Evolutionary conservation across 106 monocot species (phyloP), one percentile per base, ranked within the genome.

Genomic region (Phalaenopsis aphrodite): DNA sequence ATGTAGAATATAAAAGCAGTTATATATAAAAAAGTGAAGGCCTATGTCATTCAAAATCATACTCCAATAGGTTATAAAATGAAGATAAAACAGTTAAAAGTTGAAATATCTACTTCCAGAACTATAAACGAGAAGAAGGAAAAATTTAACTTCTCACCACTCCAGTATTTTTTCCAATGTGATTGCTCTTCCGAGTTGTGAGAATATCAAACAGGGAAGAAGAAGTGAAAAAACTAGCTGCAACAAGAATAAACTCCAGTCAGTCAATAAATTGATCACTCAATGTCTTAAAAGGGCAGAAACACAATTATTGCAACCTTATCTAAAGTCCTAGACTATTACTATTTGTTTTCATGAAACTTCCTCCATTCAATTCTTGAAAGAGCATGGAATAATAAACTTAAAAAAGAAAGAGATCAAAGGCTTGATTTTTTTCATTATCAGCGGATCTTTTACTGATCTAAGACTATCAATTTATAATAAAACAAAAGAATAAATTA

Each of bases 161-260:
- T 89, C 69, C 8, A 87, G 78, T 83, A 89, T 75, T 57, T 84
- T 89, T 74, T 87, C 49, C 10, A 89, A 75, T 19, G 89, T 89
- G 68, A 89, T 87, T 47, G 89, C 89, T 78, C 84, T 87, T 77
- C 89, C 89, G 75, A 89, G 86, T 83, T 89, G 89, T 72, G 89
- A 89, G 56, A 87, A 89, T 78, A 89, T 89, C 65, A 89, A 75
- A 65, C 89, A 87, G 7, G 89, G 89, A 78, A 89, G 85, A 3
- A 89, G 85, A 79, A 89, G 89, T 83, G 87, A 85, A 83, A 84
- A 89, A 36, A 89, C 89, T 56, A 89, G 73, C 89, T 89, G 87
- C 85, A 81, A 24, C 10, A 83, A 55, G 52, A n/a, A 41, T 23
- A 52, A 80, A 80, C n/a, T 21, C 30, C 18, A 80, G 23, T 37